These are phyloP conservation scores for Physaria fendleri DNA, from an alignment of 345 rosid genomes.

Conservation along the genomic window DNA sequence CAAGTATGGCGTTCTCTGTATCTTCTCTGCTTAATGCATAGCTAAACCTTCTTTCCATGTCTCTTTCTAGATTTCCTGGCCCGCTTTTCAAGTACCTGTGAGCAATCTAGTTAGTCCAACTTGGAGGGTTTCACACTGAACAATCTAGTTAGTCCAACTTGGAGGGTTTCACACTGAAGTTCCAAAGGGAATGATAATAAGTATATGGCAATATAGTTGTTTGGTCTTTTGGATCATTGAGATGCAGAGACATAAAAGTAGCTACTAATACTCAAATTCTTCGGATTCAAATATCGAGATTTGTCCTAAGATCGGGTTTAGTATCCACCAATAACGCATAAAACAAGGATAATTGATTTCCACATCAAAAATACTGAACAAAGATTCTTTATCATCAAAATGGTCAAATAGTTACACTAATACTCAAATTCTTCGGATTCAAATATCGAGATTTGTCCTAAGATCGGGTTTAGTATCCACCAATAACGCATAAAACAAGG, in stretches of 20 bases:
- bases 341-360: background rate
- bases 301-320: background rate
- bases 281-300: background rate
- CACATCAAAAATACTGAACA: background rate
- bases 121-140: too few species aligned
- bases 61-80: constrained; percentile 87
- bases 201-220: background rate
- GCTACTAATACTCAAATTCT: background rate
- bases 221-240: background rate
- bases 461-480: background rate
- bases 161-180: background rate
- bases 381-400: background rate
- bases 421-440: background rate
- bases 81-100: constrained; percentile 82
- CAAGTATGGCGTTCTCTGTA: constrained; percentile 82
- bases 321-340: background rate
- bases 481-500: background rate
- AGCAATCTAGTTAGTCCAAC: background rate
- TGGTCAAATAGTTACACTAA: background rate
- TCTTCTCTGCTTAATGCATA: constrained; percentile 93
- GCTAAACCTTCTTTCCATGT: constrained; percentile 91
- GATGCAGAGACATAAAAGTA: background rate
- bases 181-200: background rate
- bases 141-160: background rate
- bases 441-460: background rate